Evolutionary conservation across 495 filamentous ascomycete species (phyloP).

Genomic region (Xylaria longipes): DNA sequence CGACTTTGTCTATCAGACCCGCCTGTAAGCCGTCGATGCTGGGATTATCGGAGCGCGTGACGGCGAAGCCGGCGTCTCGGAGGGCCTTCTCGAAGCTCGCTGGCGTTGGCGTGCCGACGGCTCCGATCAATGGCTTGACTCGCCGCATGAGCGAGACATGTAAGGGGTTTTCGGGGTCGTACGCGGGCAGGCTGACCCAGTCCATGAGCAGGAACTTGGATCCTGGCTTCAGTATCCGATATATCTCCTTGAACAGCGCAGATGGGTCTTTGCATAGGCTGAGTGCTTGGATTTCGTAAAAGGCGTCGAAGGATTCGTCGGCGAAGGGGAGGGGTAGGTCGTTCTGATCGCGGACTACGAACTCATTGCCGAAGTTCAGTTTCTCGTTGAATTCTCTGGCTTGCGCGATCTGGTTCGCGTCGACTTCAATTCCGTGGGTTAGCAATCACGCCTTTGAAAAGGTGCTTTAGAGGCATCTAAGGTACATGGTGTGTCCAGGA

Average conservation of each 20-base stretch:
- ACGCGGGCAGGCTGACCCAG: conserved; percentile 64
- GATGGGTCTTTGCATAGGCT: conserved; percentile 64
- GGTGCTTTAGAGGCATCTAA: background rate
- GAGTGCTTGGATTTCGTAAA: conserved; percentile 70
- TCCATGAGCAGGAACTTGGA: conserved; percentile 63
- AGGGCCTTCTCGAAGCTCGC: conserved; percentile 59
- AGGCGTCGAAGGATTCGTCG: conserved; percentile 63
- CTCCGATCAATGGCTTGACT: conserved; percentile 68
- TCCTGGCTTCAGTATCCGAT: conserved; percentile 64
- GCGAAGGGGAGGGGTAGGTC: conserved; percentile 63
- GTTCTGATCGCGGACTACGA: conserved; percentile 65
- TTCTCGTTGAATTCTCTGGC: conserved; percentile 58
- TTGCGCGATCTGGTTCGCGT: conserved; percentile 66
- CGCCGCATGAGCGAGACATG: conserved; percentile 65
- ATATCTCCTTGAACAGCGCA: conserved; percentile 60
- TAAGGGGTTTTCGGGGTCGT: conserved; percentile 59
- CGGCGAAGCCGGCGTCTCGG: conserved; percentile 58
- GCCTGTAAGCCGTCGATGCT: conserved; percentile 64
- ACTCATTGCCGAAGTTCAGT: conserved; percentile 58
- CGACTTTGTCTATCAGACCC: conserved; percentile 66
- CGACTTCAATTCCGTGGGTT: conserved; percentile 40
- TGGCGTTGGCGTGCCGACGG: conserved; percentile 67
- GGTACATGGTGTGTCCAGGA: background rate
- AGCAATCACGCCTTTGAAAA: background rate
- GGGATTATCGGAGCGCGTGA: conserved; percentile 62